These are phyloP conservation scores for Acorus gramineus DNA, from an alignment of 106 monocot species.

Conservation along the genomic window DNA sequence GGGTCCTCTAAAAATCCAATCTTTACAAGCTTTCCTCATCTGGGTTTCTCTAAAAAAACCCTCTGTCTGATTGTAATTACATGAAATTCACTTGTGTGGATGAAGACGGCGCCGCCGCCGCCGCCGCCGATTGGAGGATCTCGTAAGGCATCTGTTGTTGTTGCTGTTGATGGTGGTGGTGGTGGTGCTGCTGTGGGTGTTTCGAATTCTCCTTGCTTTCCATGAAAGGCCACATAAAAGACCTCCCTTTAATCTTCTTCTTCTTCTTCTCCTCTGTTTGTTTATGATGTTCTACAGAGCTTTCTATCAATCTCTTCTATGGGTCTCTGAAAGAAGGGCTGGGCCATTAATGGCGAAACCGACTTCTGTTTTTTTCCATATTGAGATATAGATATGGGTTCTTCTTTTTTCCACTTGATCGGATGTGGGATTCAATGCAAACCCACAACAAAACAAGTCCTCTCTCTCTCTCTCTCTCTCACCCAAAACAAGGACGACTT, in stretches of 20 bases:
- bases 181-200: background rate
- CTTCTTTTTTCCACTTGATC: too few relatives aligned
- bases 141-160: conserved; percentile 36
- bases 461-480: too few relatives aligned
- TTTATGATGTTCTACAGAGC: too few relatives aligned
- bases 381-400: too few relatives aligned
- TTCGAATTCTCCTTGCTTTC: too few relatives aligned
- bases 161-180: conserved; percentile 6
- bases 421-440: too few relatives aligned
- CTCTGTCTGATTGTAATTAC: conserved; percentile 3
- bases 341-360: conserved; percentile 22
- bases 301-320: background rate
- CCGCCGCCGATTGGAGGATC: conserved; percentile 11
- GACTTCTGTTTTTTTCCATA: conserved; percentile 8
- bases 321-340: background rate
- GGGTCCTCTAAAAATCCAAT: background rate
- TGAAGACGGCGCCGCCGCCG: conserved; percentile 17
- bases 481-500: too few relatives aligned
- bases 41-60: background rate
- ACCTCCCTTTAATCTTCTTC: conserved; percentile 3
- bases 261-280: background rate
- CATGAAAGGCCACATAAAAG: too few relatives aligned
- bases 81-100: conserved; percentile 42
- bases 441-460: too few relatives aligned
- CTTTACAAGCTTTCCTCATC: background rate